Base-by-base conservation (phyloP, 78 protist genomes). In the Neovahlkampfia damariscottae region DNA sequence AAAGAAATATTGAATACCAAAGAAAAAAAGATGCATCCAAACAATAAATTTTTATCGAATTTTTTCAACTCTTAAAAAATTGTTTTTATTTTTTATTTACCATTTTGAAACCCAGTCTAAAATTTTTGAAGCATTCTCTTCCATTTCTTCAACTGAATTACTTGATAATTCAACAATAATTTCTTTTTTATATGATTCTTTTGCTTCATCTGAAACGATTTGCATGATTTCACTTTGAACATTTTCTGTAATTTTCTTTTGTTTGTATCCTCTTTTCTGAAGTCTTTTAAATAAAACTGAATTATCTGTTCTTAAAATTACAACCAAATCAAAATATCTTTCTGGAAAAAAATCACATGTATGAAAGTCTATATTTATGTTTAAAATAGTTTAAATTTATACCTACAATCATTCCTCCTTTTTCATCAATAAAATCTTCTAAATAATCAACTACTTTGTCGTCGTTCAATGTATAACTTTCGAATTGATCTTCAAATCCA, bases 261-360 rank as follows among this genome's bases (percentile, higher is more conserved):
- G 69, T 50, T 30, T 5, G 75, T 93, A 93, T 6, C 84, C 86
- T 19, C 91, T 78, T 8, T 41, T 41, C n/a, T 7, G 31, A 31
- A 88, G 80, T 27, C 97, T 68, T 10, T 85, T 88, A 59, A 75
- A 77, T 19, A 91, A 87, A 5, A 8, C 0, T 8, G 70, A 9
- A 77, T 67, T 91, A 66, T 78, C 84, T 31, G 93, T 27, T 31
- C 92, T 70, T 62, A 94, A 82, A 4, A 91, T 93, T 5, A 94
- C 68, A 31, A 94, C 96, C 28, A 88, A 67, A 39, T 88, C 88
- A 41, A 94, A 92, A 93, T 93, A 92, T 4, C 97, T 50, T 74
- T 91, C 92, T 5, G 97, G 97, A 74, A 94, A 92, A 66, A 86
- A 70, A 34, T 90, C 96, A 69, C 86, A 88, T 4, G 84, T 19